These are phyloP conservation scores for Sideroxylon spinosum DNA, from an alignment of 179 eudicot genomes.

Conservation along the genomic window DNA sequence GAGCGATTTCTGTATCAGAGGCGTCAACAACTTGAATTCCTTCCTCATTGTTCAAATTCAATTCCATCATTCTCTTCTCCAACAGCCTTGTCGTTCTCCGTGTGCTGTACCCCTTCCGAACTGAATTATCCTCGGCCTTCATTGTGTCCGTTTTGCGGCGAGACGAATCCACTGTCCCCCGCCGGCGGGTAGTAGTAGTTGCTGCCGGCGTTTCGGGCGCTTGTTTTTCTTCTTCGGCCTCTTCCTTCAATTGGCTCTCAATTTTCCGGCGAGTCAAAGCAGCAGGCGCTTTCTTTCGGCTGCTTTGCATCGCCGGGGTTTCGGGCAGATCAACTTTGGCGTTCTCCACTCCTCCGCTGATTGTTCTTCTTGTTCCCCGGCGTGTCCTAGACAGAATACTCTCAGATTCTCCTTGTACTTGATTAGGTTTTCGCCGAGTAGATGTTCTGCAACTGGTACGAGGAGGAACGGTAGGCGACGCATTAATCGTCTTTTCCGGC, in stretches of 20 bases:
- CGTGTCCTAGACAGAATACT: slow-evolving; percentile 37
- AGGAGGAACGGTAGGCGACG: slow-evolving; percentile 38
- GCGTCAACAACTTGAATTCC: slow-evolving; percentile 11
- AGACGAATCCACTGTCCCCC: not conserved
- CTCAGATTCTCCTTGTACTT: slow-evolving; percentile 28
- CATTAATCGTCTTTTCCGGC: slow-evolving; percentile 36
- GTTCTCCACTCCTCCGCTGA: slow-evolving; percentile 24
- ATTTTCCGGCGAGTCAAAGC: slow-evolving; percentile 25
- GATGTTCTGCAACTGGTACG: slow-evolving; percentile 38
- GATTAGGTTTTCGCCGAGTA: slow-evolving; percentile 30
- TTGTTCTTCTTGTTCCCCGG: slow-evolving; percentile 26
- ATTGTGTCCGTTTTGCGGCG: slow-evolving; percentile 3
- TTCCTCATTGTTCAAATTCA: slow-evolving; percentile 21
- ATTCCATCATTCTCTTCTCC: slow-evolving; percentile 30
- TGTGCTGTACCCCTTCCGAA: slow-evolving; percentile 28
- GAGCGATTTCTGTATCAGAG: slow-evolving; percentile 9
- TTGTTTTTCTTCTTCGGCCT: slow-evolving; percentile 10
- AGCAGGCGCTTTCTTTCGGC: slow-evolving; percentile 20
- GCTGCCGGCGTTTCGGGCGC: slow-evolving; percentile 26
- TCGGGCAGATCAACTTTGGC: slow-evolving; percentile 17
- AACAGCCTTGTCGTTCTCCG: slow-evolving; percentile 44
- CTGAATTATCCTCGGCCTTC: slow-evolving; percentile 18
- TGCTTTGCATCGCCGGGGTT: slow-evolving; percentile 22
- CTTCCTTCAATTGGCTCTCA: slow-evolving; percentile 22
- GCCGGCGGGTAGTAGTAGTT: slow-evolving; percentile 12